A percentile compares a stretch with the other conserved stretches of the same genome.
These are phyloP conservation scores for Suillus weaverae DNA, from an alignment of 768 basidiomycete genomes.

Conservation along the genomic window DNA sequence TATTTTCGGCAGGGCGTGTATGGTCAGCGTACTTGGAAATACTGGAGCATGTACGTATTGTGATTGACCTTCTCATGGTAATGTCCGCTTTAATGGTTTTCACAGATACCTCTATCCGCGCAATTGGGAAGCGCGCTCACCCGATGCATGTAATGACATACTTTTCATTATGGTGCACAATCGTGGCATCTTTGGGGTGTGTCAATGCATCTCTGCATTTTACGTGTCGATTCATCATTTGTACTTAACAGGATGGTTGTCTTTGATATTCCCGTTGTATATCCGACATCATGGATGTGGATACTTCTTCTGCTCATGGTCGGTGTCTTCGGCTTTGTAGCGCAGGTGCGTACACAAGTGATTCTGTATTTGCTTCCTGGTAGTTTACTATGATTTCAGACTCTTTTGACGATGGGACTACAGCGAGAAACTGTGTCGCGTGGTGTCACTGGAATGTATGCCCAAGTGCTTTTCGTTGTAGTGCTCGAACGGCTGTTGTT, in stretches of 20 bases:
- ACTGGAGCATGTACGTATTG: conserved; percentile 65
- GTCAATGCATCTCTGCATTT: neutral
- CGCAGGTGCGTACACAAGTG: conserved; percentile 16
- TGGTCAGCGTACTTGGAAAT: conserved; percentile 59
- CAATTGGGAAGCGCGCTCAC: conserved; percentile 76
- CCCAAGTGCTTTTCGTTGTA: conserved; percentile 62
- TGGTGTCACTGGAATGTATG: conserved; percentile 62
- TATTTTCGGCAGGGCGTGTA: conserved; percentile 38
- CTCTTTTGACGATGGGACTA: conserved; percentile 59
- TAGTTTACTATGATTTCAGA: conserved; percentile 26
- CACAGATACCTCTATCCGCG: conserved; percentile 54
- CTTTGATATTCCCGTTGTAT: conserved; percentile 10
- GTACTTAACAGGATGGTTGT: conserved; percentile 15
- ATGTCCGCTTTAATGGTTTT: neutral
- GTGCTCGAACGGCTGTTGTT: conserved; percentile 70
- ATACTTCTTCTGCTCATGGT: conserved; percentile 13
- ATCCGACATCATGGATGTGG: conserved; percentile 22
- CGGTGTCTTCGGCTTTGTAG: conserved; percentile 15
- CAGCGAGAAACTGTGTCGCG: conserved; percentile 64
- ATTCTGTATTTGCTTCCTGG: neutral
- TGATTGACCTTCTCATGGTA: too few species aligned
- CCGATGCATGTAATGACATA: conserved; percentile 70
- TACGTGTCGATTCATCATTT: neutral
- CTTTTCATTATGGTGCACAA: conserved; percentile 59
- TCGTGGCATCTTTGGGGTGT: conserved; percentile 10